phyloP scores from a whole-genome alignment of 371 early-diverging fungal genomes.

The Funneliformis caledonium region DNA sequence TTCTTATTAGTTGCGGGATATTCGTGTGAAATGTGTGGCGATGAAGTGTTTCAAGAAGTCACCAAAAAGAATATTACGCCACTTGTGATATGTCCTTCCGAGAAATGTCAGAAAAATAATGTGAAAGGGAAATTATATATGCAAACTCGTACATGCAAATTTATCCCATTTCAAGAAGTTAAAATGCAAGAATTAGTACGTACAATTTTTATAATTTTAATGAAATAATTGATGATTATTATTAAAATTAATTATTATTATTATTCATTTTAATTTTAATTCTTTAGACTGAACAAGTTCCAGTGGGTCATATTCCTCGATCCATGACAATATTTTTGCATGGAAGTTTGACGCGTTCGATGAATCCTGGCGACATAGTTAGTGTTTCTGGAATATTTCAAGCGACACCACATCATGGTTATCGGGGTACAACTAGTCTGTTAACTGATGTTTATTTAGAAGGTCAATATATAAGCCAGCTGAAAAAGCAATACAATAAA shows the following conservation, averaged over 20 bases:
- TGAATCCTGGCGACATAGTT: conserved; percentile 94
- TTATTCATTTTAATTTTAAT: not conserved
- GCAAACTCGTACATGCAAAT: conserved; percentile 96
- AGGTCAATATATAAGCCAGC: conserved; percentile 82
- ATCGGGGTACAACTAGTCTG: conserved; percentile 93
- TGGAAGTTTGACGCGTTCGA: conserved; percentile 79
- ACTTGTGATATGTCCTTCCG: conserved; percentile 88
- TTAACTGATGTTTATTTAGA: conserved; percentile 96
- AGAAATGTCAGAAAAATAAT: conserved; percentile 84
- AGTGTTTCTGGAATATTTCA: conserved; percentile 91
- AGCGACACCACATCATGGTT: conserved; percentile 95
- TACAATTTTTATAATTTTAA: not conserved
- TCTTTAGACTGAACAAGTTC: conserved; percentile 91
- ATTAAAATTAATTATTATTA: not conserved
- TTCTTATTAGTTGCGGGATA: conserved; percentile 91
- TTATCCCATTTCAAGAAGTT: conserved; percentile 94
- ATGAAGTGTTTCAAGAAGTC: conserved; percentile 98
- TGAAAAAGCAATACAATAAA: conserved; percentile 88
- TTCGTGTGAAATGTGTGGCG: conserved; percentile 96
- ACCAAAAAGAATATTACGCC: conserved; percentile 83
- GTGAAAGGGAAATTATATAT: conserved; percentile 88
- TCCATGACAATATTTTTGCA: conserved; percentile 91
- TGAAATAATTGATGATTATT: not conserved
- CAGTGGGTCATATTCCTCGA: conserved; percentile 98
- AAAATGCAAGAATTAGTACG: conserved; percentile 91